phyloP scores from a whole-genome alignment of 1,284 basidiomycete genomes.

The Tilletia indica region DNA sequence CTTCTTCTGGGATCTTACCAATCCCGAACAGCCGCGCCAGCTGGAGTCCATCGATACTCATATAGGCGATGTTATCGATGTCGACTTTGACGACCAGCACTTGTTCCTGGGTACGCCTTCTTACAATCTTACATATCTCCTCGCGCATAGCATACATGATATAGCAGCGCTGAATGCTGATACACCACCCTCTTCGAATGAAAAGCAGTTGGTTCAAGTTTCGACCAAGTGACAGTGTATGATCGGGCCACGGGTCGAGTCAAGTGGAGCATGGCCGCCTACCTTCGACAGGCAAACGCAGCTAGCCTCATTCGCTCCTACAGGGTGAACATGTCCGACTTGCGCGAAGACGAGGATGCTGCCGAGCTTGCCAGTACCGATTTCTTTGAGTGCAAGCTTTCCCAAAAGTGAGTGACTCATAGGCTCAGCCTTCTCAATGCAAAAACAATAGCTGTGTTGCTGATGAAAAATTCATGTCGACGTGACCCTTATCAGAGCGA shows the following conservation, averaged over 20 bases:
- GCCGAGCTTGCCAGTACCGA: neutral
- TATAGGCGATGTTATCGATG: neutral
- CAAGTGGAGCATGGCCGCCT: slow-evolving; percentile 3
- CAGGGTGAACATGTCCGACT: neutral
- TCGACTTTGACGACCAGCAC: slow-evolving; percentile 17
- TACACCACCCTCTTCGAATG: too few species aligned
- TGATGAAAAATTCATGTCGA: too few species aligned
- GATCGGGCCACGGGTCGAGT: neutral
- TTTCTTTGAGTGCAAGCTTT: neutral
- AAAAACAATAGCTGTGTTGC: too few species aligned
- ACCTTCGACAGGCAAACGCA: neutral
- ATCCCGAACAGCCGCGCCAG: neutral
- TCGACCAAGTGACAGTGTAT: neutral
- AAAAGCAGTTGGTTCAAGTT: neutral
- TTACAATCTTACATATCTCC: too few species aligned
- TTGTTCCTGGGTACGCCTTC: slow-evolving; percentile 4
- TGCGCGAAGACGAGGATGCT: too few species aligned
- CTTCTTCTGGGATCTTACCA: neutral
- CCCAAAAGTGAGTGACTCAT: neutral
- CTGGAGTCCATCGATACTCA: neutral
- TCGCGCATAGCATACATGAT: too few species aligned
- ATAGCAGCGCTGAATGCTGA: too few species aligned
- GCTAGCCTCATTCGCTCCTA: neutral
- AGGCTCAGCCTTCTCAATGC: too few species aligned
- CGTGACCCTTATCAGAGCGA: too few species aligned